These are phyloP conservation scores for Parsonsia alboflavescens DNA, from an alignment of 257 asterid genomes.

Conservation along the genomic window DNA sequence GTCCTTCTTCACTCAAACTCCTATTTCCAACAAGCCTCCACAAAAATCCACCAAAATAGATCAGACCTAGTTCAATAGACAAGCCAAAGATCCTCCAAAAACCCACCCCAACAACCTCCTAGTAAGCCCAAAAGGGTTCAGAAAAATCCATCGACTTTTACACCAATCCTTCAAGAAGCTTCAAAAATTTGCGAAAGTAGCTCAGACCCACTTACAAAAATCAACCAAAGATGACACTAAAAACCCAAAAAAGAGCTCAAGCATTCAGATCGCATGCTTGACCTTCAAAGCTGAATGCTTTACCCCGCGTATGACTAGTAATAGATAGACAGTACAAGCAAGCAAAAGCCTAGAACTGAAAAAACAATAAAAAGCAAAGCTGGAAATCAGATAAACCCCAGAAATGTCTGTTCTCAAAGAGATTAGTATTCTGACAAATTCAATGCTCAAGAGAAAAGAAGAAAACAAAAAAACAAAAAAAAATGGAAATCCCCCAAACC, in stretches of 20 bases:
- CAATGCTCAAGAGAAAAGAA: slow-evolving; percentile 29
- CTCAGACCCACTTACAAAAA: slow-evolving; percentile 29
- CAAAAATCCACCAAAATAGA: slow-evolving; percentile 25
- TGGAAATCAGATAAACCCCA: slow-evolving; percentile 25
- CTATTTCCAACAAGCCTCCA: slow-evolving; percentile 10
- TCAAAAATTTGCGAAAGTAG: slow-evolving; percentile 15
- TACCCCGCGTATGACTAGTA: slow-evolving; percentile 9
- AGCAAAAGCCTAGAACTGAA: slow-evolving; percentile 5
- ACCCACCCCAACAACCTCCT: slow-evolving; percentile 2
- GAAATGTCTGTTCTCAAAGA: slow-evolving; percentile 39
- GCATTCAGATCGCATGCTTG: slow-evolving; percentile 35
- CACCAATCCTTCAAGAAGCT: slow-evolving; percentile 24
- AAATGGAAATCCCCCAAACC: background rate
- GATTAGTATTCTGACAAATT: slow-evolving; percentile 45
- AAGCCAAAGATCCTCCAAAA: slow-evolving; percentile 27
- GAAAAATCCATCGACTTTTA: slow-evolving; percentile 16
- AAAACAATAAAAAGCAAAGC: slow-evolving; percentile 7
- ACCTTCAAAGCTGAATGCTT: slow-evolving; percentile 22
- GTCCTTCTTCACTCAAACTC: slow-evolving; percentile 12
- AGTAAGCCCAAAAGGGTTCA: slow-evolving; percentile 11
- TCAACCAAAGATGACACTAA: slow-evolving; percentile 17
- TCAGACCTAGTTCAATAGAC: slow-evolving; percentile 37
- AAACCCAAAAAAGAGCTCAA: slow-evolving; percentile 13
- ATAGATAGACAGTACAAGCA: slow-evolving; percentile 19
- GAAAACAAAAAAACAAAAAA: too few relatives aligned